Base-by-base conservation (phyloP, 768 basidiomycete species). In the Boletus insuetus region DNA sequence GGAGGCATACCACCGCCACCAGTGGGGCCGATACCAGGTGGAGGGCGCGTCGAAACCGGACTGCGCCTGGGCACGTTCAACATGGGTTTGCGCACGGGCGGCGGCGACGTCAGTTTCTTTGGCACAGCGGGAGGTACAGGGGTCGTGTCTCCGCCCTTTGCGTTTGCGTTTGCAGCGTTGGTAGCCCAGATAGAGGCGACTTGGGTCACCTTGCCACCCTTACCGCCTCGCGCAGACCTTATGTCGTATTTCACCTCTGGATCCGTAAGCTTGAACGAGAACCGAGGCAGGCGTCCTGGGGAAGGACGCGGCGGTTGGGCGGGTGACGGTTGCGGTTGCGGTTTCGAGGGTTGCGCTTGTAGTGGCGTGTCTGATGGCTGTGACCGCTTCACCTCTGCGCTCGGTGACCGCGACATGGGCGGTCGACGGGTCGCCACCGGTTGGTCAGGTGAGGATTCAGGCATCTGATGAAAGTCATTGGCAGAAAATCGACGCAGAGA, bases 121-220 rank as follows among this genome's bases (percentile, higher is more conserved):
- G 46, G 46, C 17, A 11, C 40, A 7, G 41, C 17, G 6, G 41
- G 39, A 8, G 56, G 38, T 6, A 37, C 34, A 2, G 58, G 46
- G 2, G 43, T 13, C 12, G 49, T 56, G 14, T 69, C 60, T 8
- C 35, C 50, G 0, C 22, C 34, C 42, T 46, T 58, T 41, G 46
- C 6, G 10, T 31, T 46, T 11, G 39, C 2, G 34, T 41, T 50
- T 8, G 40, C 1, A 9, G 22, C 31, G 3, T 43, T 64, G 35
- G 82, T 73, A 3, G 86, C 82, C 89, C 89, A 92, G 22, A 92
- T 73, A 3, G 88, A 81, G 0, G 87, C 83, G 1, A 90, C 87
- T 5, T 88, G 76, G 3, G 87, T 77, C 16, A 91, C 90, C 50
- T 80, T 79, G 13, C 89, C 91, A 3, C 91, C 90, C 41, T 79